Conservation (phyloP, 352 stramenopile species). For the Lagenidium giganteum region DNA sequence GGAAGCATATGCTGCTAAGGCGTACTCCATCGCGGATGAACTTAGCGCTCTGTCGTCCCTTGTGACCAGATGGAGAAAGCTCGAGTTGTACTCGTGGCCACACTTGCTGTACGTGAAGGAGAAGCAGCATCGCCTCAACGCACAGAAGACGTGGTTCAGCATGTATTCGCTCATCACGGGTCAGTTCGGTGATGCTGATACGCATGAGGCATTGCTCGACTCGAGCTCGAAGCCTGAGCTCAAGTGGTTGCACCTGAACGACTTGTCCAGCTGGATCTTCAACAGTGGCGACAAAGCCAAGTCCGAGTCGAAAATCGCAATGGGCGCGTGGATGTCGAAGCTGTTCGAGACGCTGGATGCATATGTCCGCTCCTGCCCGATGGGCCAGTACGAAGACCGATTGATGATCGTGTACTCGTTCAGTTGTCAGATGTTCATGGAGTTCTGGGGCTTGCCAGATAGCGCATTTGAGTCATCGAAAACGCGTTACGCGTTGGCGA, state of each 20-base stretch:
- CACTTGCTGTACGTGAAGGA: slow-evolving; percentile 88
- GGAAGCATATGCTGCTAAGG: slow-evolving; percentile 92
- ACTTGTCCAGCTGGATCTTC: slow-evolving; percentile 48
- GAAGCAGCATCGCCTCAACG: slow-evolving; percentile 46
- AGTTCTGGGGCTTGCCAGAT: slow-evolving; percentile 28
- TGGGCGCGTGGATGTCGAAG: slow-evolving; percentile 41
- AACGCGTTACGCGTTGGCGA: slow-evolving; percentile 45
- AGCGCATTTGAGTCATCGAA: slow-evolving; percentile 11
- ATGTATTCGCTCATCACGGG: slow-evolving; percentile 76
- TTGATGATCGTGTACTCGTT: slow-evolving; percentile 83
- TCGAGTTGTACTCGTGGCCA: slow-evolving; percentile 96
- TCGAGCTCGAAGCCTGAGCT: slow-evolving; percentile 21
- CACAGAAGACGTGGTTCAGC: slow-evolving; percentile 73
- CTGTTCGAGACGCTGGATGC: slow-evolving; percentile 85
- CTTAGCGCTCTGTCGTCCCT: slow-evolving; percentile 88
- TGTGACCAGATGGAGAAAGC: slow-evolving; percentile 94
- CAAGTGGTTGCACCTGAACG: slow-evolving; percentile 45
- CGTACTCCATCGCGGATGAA: slow-evolving; percentile 86
- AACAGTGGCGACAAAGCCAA: slow-evolving; percentile 15
- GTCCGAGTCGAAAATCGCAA: slow-evolving; percentile 4
- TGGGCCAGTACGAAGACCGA: slow-evolving; percentile 86
- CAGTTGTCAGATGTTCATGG: slow-evolving; percentile 66
- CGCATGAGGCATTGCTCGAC: no score
- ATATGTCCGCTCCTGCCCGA: slow-evolving; percentile 76
- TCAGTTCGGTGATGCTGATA: slow-evolving; percentile 54